Percentiles rank a stretch among this genome's conserved stretches.
phyloP scores from a whole-genome alignment of 1,284 basidiomycete species.

The Coniferiporia sulphurascens region DNA sequence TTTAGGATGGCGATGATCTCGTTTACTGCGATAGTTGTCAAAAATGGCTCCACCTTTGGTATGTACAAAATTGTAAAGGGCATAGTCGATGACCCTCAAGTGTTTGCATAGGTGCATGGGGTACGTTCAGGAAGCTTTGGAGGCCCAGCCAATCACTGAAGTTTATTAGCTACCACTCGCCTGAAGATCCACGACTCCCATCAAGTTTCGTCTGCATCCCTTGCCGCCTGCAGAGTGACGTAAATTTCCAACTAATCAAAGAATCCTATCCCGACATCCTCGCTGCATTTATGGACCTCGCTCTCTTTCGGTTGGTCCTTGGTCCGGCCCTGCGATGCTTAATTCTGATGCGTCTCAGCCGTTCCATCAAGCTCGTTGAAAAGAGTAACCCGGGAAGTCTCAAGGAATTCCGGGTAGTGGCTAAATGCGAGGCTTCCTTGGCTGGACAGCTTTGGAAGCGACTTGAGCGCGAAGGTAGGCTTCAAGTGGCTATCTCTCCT shows the following conservation, averaged over 20 bases:
- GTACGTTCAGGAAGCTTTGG: conserved; percentile 29
- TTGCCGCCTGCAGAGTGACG: conserved; percentile 59
- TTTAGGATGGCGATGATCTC: conserved; percentile 45
- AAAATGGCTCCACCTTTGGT: conserved; percentile 75
- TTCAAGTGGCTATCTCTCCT: not conserved
- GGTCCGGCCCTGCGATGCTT: not conserved
- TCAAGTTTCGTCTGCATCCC: conserved; percentile 60
- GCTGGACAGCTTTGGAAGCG: conserved; percentile 60
- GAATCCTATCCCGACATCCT: conserved; percentile 56
- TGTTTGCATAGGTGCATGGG: conserved; percentile 65
- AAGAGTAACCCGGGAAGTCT: conserved; percentile 41
- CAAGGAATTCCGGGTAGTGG: conserved; percentile 49
- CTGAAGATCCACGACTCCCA: conserved; percentile 52
- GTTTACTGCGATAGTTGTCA: conserved; percentile 66
- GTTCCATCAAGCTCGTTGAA: conserved; percentile 70
- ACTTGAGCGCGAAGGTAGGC: conserved; percentile 62
- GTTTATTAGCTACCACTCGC: conserved; percentile 54
- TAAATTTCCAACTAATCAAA: conserved; percentile 64
- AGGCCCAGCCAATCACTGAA: not conserved
- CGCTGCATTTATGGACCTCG: conserved; percentile 57
- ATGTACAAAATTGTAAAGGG: conserved; percentile 21
- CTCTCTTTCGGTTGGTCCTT: conserved; percentile 54
- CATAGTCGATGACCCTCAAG: not conserved
- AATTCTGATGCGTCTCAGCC: conserved; percentile 35
- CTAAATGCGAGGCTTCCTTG: conserved; percentile 52